Evolutionary conservation across 2,329 filamentous ascomycete species (phyloP).

Genomic region (Ophiostoma novo-ulmi): DNA sequence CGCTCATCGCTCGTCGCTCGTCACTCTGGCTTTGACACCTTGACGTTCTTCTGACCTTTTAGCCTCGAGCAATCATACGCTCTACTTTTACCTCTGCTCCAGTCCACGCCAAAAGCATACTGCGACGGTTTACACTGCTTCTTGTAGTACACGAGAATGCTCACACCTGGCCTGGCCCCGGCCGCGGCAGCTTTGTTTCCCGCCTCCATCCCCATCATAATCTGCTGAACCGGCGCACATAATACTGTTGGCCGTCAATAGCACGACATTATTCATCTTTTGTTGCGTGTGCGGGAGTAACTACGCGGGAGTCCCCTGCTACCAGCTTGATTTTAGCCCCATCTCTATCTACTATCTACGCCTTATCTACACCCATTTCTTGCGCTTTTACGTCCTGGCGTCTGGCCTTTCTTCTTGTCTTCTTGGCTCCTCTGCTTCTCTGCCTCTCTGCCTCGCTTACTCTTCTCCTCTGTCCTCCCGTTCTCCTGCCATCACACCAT

Average conservation of each 20-base stretch:
- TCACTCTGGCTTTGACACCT: too few species aligned
- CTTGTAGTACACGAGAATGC: conserved; percentile 12
- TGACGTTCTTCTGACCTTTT: not conserved
- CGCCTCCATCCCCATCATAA: not conserved
- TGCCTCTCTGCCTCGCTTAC: too few species aligned
- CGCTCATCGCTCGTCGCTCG: not conserved
- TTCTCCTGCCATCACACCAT: not conserved
- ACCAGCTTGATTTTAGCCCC: conserved; percentile 1
- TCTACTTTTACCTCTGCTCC: not conserved
- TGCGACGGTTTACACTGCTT: too few species aligned
- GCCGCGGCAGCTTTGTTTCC: conserved; percentile 18
- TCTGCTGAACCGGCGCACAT: not conserved
- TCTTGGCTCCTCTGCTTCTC: not conserved
- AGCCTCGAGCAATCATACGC: not conserved
- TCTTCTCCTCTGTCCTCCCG: not conserved
- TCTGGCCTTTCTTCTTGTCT: not conserved
- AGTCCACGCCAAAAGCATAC: too few species aligned
- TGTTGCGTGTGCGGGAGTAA: not conserved
- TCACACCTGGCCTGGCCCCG: conserved; percentile 22
- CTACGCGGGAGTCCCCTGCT: conserved; percentile 1
- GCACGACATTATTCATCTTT: not conserved
- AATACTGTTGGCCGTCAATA: not conserved
- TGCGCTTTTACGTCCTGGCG: not conserved
- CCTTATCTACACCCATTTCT: not conserved
- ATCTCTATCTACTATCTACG: conserved; percentile 7